Percentiles rank a stretch among this genome's conserved stretches.
Conservation (phyloP, 257 asterid genomes). For the Penstemon newberryi region DNA sequence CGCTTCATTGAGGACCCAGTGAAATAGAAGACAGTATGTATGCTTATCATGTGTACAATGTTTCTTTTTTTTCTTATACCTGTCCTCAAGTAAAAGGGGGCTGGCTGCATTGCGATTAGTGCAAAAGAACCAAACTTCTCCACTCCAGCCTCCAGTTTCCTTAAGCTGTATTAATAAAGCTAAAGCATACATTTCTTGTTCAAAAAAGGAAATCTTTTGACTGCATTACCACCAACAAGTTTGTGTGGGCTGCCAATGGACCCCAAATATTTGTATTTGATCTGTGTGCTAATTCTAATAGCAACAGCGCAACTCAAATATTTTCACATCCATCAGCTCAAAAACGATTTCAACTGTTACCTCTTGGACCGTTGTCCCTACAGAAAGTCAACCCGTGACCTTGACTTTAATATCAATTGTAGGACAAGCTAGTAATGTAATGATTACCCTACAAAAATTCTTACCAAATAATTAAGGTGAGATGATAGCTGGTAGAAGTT, state of each 20-base stretch:
- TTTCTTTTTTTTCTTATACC: background rate
- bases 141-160: background rate
- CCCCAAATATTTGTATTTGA: no score
- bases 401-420: no score
- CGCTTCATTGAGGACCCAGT: background rate
- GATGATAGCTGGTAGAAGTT: background rate
- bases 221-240: conserved; percentile 2
- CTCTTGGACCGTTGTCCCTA: no score
- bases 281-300: no score
- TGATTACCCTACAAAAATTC: conserved; percentile 28
- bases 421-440: conserved; percentile 4
- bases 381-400: no score
- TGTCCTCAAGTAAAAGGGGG: background rate
- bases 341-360: no score
- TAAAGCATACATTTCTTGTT: conserved; percentile 1
- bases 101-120: conserved; percentile 24
- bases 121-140: conserved; percentile 41
- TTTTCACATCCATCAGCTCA: no score
- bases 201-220: conserved; percentile 19
- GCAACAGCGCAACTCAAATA: no score
- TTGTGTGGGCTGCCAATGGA: no score
- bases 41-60: background rate
- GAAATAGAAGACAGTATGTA: background rate
- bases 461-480: background rate
- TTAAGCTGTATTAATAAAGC: background rate